Evolutionary conservation across 108 stramenopile species (phyloP), one percentile per base, ranked within the genome.

Genomic region (Nannochloropsis gaditana): DNA sequence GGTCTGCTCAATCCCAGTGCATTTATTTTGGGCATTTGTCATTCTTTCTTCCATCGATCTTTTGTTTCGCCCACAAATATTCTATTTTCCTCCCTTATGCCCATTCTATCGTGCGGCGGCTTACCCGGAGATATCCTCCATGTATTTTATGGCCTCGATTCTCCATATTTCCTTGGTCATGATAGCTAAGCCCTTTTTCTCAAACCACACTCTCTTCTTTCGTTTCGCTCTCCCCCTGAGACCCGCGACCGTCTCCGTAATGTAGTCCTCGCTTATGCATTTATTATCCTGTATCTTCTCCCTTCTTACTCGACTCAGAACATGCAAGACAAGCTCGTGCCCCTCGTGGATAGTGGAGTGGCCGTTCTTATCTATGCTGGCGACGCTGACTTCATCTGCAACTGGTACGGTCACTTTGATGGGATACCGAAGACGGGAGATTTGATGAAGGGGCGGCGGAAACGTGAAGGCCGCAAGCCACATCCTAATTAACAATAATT

Each of bases 301-400:
- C 91, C 92, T 82, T 86, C 88, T 73, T 96, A 97, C 88, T 96
- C 95, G 96, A 96, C 96, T 95, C 92, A 94, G 84, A 91, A 95
- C 83, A 95, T 95, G 85, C 90, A 94, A 43, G 86, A 87, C 43
- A 91, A 92, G 83, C 91, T 98, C 17, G 92, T 91, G 1, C 95
- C 97, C 79, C 83, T 98, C 86, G 88, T 98, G 84, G 90, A 94
- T 86, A 93, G 87, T 59, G 95, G 94, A 11, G 94, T 94, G 3
- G 44, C 73, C 41, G 87, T 85, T 11, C 47, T 50, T 15, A 15
- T 50, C 15, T 50, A 50, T 15, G 47, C 85, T 44, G 85, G 85
- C 79, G 98, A 99, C 87, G 91, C 94, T 19, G 98, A 99, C 91
- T 98, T 94, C 89, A 97, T 99, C 87, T 97, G 96, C 92, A 97